Conservation (phyloP, 225 moss, liverwort and hornwort genomes). For the Straminergon stramineum region DNA sequence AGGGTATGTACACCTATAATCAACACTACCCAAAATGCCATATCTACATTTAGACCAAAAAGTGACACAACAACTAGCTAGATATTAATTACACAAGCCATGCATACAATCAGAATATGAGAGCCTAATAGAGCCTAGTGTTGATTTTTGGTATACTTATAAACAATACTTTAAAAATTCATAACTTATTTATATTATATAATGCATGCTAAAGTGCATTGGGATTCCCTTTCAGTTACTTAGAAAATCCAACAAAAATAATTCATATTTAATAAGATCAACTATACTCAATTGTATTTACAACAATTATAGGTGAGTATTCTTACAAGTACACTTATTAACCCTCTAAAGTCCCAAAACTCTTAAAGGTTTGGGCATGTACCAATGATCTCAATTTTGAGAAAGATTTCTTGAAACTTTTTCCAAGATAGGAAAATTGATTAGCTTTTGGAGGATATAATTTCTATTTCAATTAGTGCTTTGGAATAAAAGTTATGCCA, state of each 20-base stretch:
- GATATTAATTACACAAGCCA: neutral
- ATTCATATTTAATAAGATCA: too few relatives aligned
- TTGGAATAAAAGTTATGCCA: neutral
- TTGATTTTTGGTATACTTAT: neutral
- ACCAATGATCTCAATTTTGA: fast-evolving
- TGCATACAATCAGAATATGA: neutral
- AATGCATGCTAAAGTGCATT: neutral
- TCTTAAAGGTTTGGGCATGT: neutral
- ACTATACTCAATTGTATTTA: neutral
- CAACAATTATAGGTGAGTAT: neutral
- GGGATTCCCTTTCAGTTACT: neutral
- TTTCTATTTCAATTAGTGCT: neutral
- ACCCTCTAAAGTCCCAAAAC: neutral
- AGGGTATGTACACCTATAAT: neutral
- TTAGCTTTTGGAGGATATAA: fast-evolving
- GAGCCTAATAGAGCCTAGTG: neutral
- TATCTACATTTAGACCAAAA: neutral
- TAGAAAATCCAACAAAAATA: neutral
- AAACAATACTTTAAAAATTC: neutral
- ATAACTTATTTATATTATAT: neutral
- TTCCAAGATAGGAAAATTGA: neutral
- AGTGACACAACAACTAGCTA: neutral
- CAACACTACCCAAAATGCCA: neutral
- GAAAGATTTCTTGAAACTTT: fast-evolving
- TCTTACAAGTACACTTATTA: too few relatives aligned